These are phyloP conservation scores for Globisporangium polare DNA, from an alignment of 352 stramenopile genomes.

Conservation along the genomic window DNA sequence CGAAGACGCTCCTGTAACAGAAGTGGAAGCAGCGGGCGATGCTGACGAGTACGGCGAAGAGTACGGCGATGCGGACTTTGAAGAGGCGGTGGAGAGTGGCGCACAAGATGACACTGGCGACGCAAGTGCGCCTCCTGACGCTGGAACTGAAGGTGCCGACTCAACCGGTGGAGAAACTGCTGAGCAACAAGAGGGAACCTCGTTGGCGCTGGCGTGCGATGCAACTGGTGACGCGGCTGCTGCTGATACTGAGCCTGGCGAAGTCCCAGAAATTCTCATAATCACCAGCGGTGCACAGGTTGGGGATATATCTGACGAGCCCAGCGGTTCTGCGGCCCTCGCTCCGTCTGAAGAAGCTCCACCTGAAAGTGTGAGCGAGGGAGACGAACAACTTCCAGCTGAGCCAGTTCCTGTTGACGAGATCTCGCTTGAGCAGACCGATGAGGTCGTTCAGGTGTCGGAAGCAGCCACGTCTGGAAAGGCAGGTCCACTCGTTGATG, in stretches of 20 bases:
- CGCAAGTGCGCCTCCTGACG: neutral
- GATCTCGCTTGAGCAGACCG: neutral
- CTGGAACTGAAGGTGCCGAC: neutral
- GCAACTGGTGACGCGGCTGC: neutral
- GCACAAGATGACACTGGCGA: neutral
- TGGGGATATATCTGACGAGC: neutral
- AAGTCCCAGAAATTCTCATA: no score
- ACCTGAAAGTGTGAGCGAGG: neutral
- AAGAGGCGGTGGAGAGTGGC: neutral
- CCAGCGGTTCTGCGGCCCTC: neutral
- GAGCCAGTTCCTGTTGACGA: neutral
- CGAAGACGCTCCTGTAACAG: neutral
- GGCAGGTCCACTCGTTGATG: neutral
- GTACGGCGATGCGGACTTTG: slow-evolving; percentile 9
- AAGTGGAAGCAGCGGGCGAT: neutral
- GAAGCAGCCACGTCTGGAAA: neutral
- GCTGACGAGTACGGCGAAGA: slow-evolving; percentile 12
- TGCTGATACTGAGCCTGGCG: neutral
- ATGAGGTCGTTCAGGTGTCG: neutral
- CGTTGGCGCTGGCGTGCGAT: neutral
- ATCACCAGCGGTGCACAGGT: no score
- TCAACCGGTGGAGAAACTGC: neutral
- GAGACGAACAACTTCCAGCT: neutral
- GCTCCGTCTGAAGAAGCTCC: neutral
- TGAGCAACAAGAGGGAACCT: neutral